Base-by-base conservation (phyloP, 2,329 filamentous ascomycete species). In the Clonostachys chloroleuca region DNA sequence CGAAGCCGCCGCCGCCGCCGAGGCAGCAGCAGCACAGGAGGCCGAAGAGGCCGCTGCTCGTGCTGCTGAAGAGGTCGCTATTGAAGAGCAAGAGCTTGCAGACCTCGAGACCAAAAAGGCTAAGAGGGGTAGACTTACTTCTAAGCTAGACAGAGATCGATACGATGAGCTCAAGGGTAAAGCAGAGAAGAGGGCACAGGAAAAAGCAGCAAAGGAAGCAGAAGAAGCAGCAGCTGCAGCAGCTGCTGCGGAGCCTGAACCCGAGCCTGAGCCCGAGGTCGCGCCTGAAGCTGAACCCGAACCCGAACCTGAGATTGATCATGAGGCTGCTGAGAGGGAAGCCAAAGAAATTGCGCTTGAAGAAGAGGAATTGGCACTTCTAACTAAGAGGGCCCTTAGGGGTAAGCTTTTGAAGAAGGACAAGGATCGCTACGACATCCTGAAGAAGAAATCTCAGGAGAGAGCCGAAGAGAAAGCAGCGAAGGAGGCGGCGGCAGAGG, bases 371-470 rank as follows among this genome's bases (percentile, higher is more conserved):
- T 51, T 52, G 14, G 51, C 49, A 14, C 47, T 47, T 6, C 37
- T 52, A 5, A 52, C 51, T 9, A 59, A 58, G 47, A 59, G 54
- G 37, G 43, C 34, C 30, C 74, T 73, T 58, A 70, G 69, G 50
- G 61, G 63, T 43, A 56, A 56, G 45, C 49, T 50, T 18, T 17
- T 67, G 62, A 30, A 66, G 64, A 57, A 55, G 48, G 52, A 50
- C 7, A 36, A 33, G 24, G 48, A 44, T 18, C 50, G 33, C 6
- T 43, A 43, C 20, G 30, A 43, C 10, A 33, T 12, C 13, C 20
- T 43, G 10, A 43, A 43, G 42, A 30, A 24, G 13, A 18, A 30
- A 33, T 33, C 18, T 5, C 18, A 43, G 16, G 16, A 33, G 42
- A 43, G 42, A 16, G 42, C 42, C 12, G 20, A 18, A 5, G 42